Evolutionary conservation across 2,329 filamentous ascomycete species (phyloP).

Genomic region (Gliomastix tumulicola): DNA sequence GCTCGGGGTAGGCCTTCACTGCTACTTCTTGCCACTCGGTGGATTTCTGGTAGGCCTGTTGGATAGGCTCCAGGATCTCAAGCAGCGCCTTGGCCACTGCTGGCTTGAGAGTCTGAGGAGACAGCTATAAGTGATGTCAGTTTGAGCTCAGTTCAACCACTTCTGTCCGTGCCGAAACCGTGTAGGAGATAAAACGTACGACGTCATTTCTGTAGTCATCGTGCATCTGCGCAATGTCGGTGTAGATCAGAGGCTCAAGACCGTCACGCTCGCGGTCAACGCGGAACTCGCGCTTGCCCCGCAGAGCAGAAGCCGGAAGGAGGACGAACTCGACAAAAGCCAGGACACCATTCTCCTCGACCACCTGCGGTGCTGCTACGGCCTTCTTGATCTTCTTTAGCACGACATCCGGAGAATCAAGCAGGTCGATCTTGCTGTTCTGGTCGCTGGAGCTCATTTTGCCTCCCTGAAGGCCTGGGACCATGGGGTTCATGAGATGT

Average conservation of each 20-base stretch:
- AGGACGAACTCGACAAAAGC: conserved; percentile 84
- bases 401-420: conserved; percentile 70
- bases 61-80: conserved; percentile 70
- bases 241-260: conserved; percentile 71
- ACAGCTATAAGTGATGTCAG: conserved; percentile 43
- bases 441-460: conserved; percentile 81
- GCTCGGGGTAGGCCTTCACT: conserved; percentile 65
- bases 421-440: conserved; percentile 86
- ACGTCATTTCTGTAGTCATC: conserved; percentile 76
- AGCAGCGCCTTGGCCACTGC: conserved; percentile 70
- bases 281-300: conserved; percentile 53
- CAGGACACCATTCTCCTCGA: conserved; percentile 82
- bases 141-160: no score
- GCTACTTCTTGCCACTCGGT: conserved; percentile 68
- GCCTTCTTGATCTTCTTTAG: conserved; percentile 84
- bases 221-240: conserved; percentile 65
- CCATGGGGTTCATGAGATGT: conserved; percentile 61
- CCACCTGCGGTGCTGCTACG: conserved; percentile 64
- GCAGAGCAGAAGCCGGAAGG: conserved; percentile 65
- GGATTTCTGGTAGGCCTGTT: conserved; percentile 61
- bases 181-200: conserved; percentile 38
- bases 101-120: conserved; percentile 83
- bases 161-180: neutral
- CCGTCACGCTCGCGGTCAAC: conserved; percentile 60
- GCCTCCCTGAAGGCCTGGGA: conserved; percentile 73